Evolutionary conservation across 441 rosid species (phyloP).

Genomic region (Gossypium lobatum): DNA sequence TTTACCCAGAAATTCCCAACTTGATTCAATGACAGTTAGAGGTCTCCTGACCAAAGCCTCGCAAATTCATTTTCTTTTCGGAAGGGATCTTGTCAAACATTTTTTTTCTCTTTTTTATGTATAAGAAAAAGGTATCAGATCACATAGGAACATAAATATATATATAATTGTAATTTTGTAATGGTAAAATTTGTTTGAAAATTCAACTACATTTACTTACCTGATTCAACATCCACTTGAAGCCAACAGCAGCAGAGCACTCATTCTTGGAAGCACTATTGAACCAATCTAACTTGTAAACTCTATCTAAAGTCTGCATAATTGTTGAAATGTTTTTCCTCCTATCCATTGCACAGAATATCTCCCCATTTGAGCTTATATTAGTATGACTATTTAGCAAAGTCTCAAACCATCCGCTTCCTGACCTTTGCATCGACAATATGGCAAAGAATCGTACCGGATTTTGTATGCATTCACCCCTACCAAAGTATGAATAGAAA

Average conservation of each 20-base stretch:
- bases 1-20: not conserved
- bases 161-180: not conserved
- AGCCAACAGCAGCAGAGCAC: conserved; percentile 92
- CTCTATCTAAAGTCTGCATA: conserved; percentile 55
- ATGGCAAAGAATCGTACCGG: conserved; percentile 85
- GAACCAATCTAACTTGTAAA: conserved; percentile 85
- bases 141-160: not conserved
- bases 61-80: not conserved
- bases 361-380: conserved; percentile 92
- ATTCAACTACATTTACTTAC: conserved; percentile 27
- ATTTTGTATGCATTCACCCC: conserved; percentile 69
- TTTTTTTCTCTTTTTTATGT: not conserved
- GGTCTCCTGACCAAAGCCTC: not conserved
- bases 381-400: conserved; percentile 80
- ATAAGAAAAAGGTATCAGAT: not conserved
- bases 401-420: conserved; percentile 97
- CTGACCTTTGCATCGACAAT: conserved; percentile 92
- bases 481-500: conserved; percentile 19
- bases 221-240: conserved; percentile 99
- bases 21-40: not conserved
- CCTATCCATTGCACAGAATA: conserved; percentile 56
- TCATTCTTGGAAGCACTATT: conserved; percentile 91
- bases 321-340: conserved; percentile 63
- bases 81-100: not conserved
- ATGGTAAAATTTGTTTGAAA: not conserved